A percentile compares a stretch with the other conserved stretches of the same genome.
Evolutionary conservation across 257 asterid species (phyloP).

Genomic region (Primulina eburnea): DNA sequence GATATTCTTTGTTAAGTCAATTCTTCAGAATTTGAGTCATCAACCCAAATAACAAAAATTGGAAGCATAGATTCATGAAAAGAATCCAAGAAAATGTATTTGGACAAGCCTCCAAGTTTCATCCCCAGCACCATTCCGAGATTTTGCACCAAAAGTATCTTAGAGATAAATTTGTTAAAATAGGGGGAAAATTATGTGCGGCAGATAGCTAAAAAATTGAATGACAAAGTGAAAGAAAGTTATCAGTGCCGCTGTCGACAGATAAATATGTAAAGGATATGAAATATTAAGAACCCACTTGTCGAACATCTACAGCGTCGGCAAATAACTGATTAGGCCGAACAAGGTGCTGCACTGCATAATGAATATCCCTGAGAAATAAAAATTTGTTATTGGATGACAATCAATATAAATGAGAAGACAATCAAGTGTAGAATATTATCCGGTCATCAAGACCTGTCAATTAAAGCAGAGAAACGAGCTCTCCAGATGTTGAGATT

Average conservation of each 20-base stretch:
- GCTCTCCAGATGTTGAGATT: slow-evolving; percentile 89
- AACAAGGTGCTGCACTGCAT: slow-evolving; percentile 65
- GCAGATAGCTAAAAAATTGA: slow-evolving; percentile 2
- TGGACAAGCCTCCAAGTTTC: slow-evolving; percentile 19
- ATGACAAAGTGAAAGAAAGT: slow-evolving; percentile 17
- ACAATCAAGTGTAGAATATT: slow-evolving; percentile 23
- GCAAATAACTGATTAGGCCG: slow-evolving; percentile 81
- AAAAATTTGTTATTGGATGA: slow-evolving; percentile 15
- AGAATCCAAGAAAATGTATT: slow-evolving; percentile 9
- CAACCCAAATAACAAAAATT: slow-evolving; percentile 15
- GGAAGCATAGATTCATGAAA: slow-evolving; percentile 3
- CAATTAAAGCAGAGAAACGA: slow-evolving; percentile 84
- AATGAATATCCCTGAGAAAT: slow-evolving; percentile 72
- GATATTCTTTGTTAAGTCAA: slow-evolving; percentile 20
- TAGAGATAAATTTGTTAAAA: background rate
- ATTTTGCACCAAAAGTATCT: background rate
- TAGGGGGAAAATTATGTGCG: too few relatives aligned
- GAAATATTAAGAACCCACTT: slow-evolving; percentile 48
- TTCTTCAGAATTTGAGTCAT: slow-evolving; percentile 18
- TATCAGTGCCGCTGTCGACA: background rate
- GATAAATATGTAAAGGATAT: slow-evolving; percentile 15
- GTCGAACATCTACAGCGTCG: slow-evolving; percentile 97
- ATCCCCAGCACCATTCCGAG: slow-evolving; percentile 14
- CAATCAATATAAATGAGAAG: slow-evolving; percentile 21
- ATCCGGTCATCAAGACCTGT: slow-evolving; percentile 55